Base-by-base conservation (phyloP, 805 yeast species). In the Ascoidea tarda region DNA sequence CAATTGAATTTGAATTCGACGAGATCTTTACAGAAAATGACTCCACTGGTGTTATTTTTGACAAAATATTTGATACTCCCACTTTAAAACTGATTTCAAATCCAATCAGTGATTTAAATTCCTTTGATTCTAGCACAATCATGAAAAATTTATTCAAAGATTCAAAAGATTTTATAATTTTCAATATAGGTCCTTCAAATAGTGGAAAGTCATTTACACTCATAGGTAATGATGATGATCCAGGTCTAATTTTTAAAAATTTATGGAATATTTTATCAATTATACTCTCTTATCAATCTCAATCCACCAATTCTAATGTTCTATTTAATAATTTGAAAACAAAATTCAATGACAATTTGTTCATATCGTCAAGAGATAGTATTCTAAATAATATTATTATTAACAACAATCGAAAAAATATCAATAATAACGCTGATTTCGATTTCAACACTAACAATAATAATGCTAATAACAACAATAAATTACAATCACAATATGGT, bases 161-260 rank as follows among this genome's bases (percentile, higher is more conserved):
- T 16, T 52, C 50, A 31, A 42, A 65, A 16, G 80, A 77, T 57
- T 67, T 72, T 21, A 62, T 72, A 6, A 57, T 76, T 33, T 73
- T 77, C 57, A 69, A 79, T 0, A 58, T 78, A 58, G 82, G 82
- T 1, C 77, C 82, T 42, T 72, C 81, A 0, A 76, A 75, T 44
- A 69, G 77, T 5, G 82, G 82, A 1, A 77, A 77, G 55, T 64
- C 69, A 8, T 65, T 62, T 53, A 63, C 75, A 1, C 55, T 72
- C 4, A 66, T 70, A 54, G 70, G 74, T 32, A 62, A 63, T 53
- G 61, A 52, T 6, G 54, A 62, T 2, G 62, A 64, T 38, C 71
- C 74, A 6, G 76, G 76, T 4, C 57, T 72, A 48, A 61, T 66
- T 51, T 69, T 60, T 51, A 71, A 68, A 60, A 64, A 59, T 32